phyloP scores from a whole-genome alignment of 805 yeast genomes.

The Torulaspora microellipsoides region DNA sequence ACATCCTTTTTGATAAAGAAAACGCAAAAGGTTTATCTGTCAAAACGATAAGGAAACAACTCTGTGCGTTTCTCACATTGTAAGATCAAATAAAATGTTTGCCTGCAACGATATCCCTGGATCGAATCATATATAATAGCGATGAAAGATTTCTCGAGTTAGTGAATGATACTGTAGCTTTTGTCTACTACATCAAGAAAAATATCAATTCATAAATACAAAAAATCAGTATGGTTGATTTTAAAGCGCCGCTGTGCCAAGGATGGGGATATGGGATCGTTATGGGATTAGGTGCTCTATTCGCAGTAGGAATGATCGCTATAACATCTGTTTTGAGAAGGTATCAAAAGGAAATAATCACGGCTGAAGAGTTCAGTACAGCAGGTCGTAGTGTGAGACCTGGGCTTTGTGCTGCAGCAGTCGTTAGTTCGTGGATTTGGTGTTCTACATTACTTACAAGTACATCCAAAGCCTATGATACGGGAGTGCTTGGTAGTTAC shows the following conservation, averaged over 20 bases:
- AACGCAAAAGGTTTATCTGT: no score
- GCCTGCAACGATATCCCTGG: no score
- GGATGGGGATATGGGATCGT: constrained; percentile 87
- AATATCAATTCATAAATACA: no score
- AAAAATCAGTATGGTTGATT: no score
- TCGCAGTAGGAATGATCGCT: constrained; percentile 72
- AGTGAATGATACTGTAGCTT: no score
- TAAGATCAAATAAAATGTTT: no score
- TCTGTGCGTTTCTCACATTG: no score
- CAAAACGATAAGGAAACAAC: no score
- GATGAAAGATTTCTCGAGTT: no score
- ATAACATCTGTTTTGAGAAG: constrained; percentile 67
- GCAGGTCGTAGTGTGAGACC: constrained; percentile 88
- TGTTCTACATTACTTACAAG: constrained; percentile 74
- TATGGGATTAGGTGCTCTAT: constrained; percentile 79
- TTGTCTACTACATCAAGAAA: no score
- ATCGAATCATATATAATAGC: no score
- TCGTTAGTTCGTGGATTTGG: constrained; percentile 93
- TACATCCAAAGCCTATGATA: constrained; percentile 70
- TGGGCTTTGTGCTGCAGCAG: constrained; percentile 83
- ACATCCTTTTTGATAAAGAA: no score
- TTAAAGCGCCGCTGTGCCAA: constrained; percentile 46
- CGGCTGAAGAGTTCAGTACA: constrained; percentile 91
- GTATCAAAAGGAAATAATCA: constrained; percentile 79
- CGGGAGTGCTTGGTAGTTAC: constrained; percentile 77